Base-by-base conservation (phyloP, 1,284 basidiomycete species). In the Cutaneotrichosporon sp. region DNA sequence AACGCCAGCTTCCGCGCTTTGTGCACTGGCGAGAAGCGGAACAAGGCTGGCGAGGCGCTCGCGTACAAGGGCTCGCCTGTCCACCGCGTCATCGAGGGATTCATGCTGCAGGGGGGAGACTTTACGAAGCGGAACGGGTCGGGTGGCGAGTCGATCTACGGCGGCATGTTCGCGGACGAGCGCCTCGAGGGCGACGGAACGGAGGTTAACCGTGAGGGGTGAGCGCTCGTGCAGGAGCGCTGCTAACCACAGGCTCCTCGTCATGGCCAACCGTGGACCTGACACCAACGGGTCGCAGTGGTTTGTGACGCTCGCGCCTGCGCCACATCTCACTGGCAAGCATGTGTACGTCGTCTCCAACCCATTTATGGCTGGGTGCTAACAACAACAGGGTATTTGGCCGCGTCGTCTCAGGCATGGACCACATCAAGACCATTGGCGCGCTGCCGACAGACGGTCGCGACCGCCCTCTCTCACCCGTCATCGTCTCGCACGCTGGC, bases 41-140 rank as follows among this genome's bases (percentile, higher is more conserved):
- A 88, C 0, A 80, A 82, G 2, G 85, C 87, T 0, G 85, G 88
- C 53, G 80, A 85, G 14, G 87, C 89, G 4, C 84, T 96, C 4
- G 89, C 89, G 79, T 97, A 93, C 85, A 91, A 90, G 79, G 87
- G 87, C 72, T 86, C 85, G 64, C 86, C 87, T 53, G 83, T 93
- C 18, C 91, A 93, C 73, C 85, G 91, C 31, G 88, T 89, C 34
- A 93, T 95, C 65, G 84, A 86, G 26, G 85, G 87, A 67, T 95
- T 96, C 79, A 96, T 96, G 93, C 87, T 94, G 60, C 90, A 91
- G 81, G 89, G 87, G 50, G 89, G 89, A 59, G 85, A 86, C 74
- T 86, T 85, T 72, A 86, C 84, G 9, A 79, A 78, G 68, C 68
- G 80, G 42, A 83, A 83, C 68, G 85, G 85, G 3, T 82, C 83